phyloP scores from a whole-genome alignment of 2,329 filamentous ascomycete genomes.

The Ophiocordyceps camponoti-floridani region DNA sequence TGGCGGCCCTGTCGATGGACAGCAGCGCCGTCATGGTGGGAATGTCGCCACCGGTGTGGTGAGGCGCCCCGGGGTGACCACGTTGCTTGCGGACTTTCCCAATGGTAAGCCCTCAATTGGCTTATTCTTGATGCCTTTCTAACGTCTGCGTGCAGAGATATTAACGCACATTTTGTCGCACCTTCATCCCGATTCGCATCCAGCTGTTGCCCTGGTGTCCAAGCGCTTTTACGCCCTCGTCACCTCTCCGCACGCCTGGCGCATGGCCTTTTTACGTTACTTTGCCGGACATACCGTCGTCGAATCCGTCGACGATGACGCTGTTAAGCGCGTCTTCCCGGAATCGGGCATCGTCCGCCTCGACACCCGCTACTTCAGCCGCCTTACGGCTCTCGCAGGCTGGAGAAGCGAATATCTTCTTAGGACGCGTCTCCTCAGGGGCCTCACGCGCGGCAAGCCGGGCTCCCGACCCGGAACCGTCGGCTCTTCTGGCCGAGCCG shows the following conservation, averaged over 20 bases:
- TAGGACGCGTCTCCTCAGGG: constrained; percentile 67
- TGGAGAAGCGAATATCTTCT: constrained; percentile 95
- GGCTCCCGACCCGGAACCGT: constrained; percentile 31
- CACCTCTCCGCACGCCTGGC: constrained; percentile 85
- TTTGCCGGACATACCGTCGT: constrained; percentile 60
- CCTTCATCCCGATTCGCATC: constrained; percentile 68
- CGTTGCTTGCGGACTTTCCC: constrained; percentile 44
- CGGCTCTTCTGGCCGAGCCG: constrained; percentile 32
- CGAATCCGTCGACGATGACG: constrained; percentile 14
- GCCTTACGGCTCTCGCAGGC: constrained; percentile 68
- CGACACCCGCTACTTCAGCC: constrained; percentile 63
- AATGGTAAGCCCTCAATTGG: constrained; percentile 45
- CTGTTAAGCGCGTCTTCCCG: constrained; percentile 24
- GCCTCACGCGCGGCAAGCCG: constrained; percentile 67
- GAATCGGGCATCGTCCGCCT: constrained; percentile 40
- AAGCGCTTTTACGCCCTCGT: constrained; percentile 74
- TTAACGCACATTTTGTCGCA: constrained; percentile 83
- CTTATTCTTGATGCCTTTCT: neutral
- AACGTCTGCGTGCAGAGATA: constrained; percentile 53
- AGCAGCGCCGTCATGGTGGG: neutral
- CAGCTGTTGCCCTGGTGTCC: constrained; percentile 69
- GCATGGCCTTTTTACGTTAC: constrained; percentile 76
- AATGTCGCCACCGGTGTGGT: constrained; percentile 5
- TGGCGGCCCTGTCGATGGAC: constrained; percentile 3
- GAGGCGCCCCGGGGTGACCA: too few species aligned